Percentiles rank a stretch among this genome's conserved stretches.
Conservation (phyloP, 2,329 filamentous ascomycete genomes). For the Stachybotrys chlorohalonatus region DNA sequence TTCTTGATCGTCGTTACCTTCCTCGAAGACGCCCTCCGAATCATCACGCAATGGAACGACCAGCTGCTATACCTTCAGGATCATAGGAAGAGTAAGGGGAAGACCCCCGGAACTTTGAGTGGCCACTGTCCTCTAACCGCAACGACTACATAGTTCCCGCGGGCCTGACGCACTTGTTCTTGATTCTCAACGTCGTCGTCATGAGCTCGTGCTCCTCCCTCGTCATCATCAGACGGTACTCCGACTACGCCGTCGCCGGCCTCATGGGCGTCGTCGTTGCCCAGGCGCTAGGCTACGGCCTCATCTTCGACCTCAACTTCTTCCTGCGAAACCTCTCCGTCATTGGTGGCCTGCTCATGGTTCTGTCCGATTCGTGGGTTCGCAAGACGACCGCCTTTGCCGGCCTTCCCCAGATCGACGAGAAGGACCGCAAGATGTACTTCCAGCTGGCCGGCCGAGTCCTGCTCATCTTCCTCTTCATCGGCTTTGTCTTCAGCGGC, state of each 20-base stretch:
- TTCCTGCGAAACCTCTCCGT: constrained; percentile 98
- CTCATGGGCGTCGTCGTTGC: constrained; percentile 86
- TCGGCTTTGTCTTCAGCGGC: constrained; percentile 93
- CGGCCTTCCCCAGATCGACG: constrained; percentile 84
- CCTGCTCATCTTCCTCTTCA: constrained; percentile 92
- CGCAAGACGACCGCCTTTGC: constrained; percentile 96
- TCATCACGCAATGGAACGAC: constrained; percentile 95
- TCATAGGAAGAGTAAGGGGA: constrained; percentile 77
- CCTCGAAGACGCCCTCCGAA: constrained; percentile 90
- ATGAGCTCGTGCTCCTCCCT: constrained; percentile 77
- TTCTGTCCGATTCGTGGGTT: constrained; percentile 95
- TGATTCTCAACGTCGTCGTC: constrained; percentile 79
- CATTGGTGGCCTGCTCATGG: constrained; percentile 95
- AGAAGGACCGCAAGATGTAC: constrained; percentile 99
- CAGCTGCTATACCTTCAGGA: constrained; percentile 89
- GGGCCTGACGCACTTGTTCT: constrained; percentile 86
- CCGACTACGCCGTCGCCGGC: constrained; percentile 83
- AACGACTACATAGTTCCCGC: constrained; percentile 56
- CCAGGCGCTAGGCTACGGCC: constrained; percentile 90
- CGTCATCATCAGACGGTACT: constrained; percentile 87
- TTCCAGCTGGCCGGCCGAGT: constrained; percentile 96
- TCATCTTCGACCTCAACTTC: constrained; percentile 99
- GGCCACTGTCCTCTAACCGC: constrained; percentile 8
- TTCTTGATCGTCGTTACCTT: constrained; percentile 98
- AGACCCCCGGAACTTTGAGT: neutral